phyloP scores from a whole-genome alignment of 257 asterid genomes.

The Cynanchum wilfordii region DNA sequence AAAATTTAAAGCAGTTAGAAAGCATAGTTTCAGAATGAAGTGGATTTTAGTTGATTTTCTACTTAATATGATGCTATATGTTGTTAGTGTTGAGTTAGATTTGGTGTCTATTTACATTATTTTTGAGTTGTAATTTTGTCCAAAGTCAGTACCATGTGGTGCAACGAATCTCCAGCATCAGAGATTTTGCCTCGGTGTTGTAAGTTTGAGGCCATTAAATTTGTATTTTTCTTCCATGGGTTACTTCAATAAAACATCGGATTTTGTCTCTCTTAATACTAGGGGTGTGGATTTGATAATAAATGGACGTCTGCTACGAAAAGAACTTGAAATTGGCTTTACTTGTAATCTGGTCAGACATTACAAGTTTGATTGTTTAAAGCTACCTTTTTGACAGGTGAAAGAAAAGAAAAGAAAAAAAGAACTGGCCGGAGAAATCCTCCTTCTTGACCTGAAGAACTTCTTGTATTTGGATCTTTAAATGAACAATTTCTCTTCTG shows the following conservation, averaged over 20 bases:
- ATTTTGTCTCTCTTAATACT: not conserved
- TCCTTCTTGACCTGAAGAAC: constrained; percentile 41
- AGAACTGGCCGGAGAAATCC: constrained; percentile 32
- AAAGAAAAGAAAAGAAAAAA: too few relatives aligned
- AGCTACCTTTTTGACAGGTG: too few relatives aligned
- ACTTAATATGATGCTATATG: constrained; percentile 24
- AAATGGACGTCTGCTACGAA: not conserved
- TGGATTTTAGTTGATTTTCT: constrained; percentile 29
- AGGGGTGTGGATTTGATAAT: not conserved
- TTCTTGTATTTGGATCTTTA: constrained; percentile 64
- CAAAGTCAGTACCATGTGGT: not conserved
- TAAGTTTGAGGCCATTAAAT: constrained; percentile 1
- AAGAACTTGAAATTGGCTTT: too few relatives aligned
- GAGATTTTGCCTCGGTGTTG: not conserved
- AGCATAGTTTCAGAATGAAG: constrained; percentile 34
- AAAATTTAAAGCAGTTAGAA: constrained; percentile 33
- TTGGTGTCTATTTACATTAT: constrained; percentile 12
- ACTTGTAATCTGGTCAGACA: too few relatives aligned
- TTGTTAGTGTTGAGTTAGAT: constrained; percentile 35
- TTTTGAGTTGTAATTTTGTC: constrained; percentile 37
- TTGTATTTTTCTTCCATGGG: not conserved
- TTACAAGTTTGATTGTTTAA: too few relatives aligned
- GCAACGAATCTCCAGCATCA: not conserved
- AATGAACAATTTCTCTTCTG: constrained; percentile 52
- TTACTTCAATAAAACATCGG: not conserved